Base-by-base conservation (phyloP, 805 yeast genomes). In the Tetrapisispora taiwanensis region DNA sequence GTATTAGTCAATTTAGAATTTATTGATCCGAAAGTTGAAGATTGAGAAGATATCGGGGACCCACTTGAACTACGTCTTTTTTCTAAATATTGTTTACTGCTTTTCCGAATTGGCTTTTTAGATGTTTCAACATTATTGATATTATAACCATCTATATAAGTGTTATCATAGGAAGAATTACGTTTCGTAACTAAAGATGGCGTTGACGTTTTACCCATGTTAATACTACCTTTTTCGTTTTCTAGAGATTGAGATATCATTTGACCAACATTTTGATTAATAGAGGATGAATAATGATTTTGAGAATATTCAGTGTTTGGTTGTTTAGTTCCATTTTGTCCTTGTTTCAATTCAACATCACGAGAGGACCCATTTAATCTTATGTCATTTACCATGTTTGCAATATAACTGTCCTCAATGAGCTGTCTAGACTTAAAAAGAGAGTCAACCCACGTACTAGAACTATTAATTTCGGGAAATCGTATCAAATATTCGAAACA, bases 371-470 rank as follows among this genome's bases (percentile, higher is more conserved):
- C 30, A n/a, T 26, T 22, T 6, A 34, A 9, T 34, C 19, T 32
- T 10, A 30, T 12, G 14, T 20, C 24, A 13, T 18, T 22, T 36
- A 30, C 22, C 36, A 36, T 36, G 3, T 35, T 14, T 9, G 44
- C 32, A 12, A 42, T 35, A 18, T 13, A 24, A 18, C 30, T 24
- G 24, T 42, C 40, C 17, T 42, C 44, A 39, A 75, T 63, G 53
- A 79, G 54, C 40, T 79, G 78, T 51, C 81, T 79, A 2, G 87
- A 84, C 50, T 74, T 74, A 50, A 83, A 65, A 46, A 83, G 68
- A 41, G 87, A 74, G 39, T 80, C 83, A 13, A 83, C 79, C 90
- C 90, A 83, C 3, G 76, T 73, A 37, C 74, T 70, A 4, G 67
- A 60, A 9, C 57, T 58, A 22, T 81, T 81, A 13, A 76, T 62